These are phyloP conservation scores for Pinus tabuliformis DNA, from an alignment of 75 land plant genomes.

Conservation along the genomic window DNA sequence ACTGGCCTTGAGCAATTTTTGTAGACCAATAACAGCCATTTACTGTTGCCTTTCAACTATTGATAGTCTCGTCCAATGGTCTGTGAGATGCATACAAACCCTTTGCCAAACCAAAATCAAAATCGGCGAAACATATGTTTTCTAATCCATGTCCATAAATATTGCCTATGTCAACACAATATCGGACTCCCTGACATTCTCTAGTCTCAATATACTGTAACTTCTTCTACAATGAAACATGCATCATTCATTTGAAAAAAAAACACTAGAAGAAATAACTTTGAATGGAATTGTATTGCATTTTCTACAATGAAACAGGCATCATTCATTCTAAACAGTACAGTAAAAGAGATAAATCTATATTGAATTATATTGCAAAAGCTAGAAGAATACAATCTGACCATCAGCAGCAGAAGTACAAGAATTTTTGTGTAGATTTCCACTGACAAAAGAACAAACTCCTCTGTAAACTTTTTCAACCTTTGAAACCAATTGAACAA, in stretches of 20 bases:
- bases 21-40: not conserved
- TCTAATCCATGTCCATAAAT: not conserved
- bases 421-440: too few species aligned
- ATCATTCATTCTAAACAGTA: not conserved
- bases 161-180: not conserved
- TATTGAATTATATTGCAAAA: not conserved
- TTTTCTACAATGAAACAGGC: not conserved
- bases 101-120: not conserved
- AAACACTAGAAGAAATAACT: not conserved
- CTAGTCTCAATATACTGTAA: not conserved
- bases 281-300: not conserved
- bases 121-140: not conserved
- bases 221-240: not conserved
- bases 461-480: not conserved
- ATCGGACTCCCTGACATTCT: not conserved
- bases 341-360: not conserved
- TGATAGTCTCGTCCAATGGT: not conserved
- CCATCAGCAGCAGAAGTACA: not conserved
- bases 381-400: not conserved
- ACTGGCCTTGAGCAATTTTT: not conserved
- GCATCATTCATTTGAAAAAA: not conserved
- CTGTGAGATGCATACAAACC: not conserved
- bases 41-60: not conserved
- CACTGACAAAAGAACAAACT: conserved; percentile 6
- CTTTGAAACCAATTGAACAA: not conserved